A percentile compares a stretch with the other conserved stretches of the same genome.
Evolutionary conservation across 345 rosid genomes (phyloP).

Genomic region (Hirschfeldia incana): DNA sequence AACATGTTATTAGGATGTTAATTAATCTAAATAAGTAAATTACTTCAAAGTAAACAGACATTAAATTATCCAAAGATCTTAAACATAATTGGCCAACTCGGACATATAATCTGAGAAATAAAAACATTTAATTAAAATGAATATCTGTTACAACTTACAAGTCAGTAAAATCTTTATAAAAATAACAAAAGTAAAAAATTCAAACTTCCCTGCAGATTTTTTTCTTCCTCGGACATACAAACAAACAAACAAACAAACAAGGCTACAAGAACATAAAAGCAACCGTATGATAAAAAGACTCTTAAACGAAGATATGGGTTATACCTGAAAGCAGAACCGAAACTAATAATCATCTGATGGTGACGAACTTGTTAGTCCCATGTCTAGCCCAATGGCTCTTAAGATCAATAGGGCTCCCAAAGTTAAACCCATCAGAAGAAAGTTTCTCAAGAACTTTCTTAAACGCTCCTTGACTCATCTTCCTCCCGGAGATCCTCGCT

Average conservation of each 20-base stretch:
- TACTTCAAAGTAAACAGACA: not conserved
- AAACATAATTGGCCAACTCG: not conserved
- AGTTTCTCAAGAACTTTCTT: slow-evolving; percentile 96
- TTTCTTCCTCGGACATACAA: slow-evolving; percentile 18
- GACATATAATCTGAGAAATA: not conserved
- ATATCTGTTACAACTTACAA: slow-evolving; percentile 40
- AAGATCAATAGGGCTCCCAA: slow-evolving; percentile 82
- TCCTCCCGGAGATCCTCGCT: slow-evolving; percentile 95
- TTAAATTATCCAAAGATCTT: not conserved
- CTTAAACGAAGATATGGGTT: no score
- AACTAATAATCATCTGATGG: slow-evolving; percentile 68
- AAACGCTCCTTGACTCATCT: slow-evolving; percentile 98
- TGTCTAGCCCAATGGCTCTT: slow-evolving; percentile 97
- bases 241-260: slow-evolving; percentile 8
- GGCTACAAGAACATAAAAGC: slow-evolving; percentile 21
- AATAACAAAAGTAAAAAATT: slow-evolving; percentile 8
- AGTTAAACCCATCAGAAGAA: slow-evolving; percentile 87
- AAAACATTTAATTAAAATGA: slow-evolving; percentile 35
- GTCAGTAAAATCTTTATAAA: slow-evolving; percentile 34
- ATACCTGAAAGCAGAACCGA: no score
- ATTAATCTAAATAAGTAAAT: not conserved
- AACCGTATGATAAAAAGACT: slow-evolving; percentile 16
- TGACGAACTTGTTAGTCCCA: slow-evolving; percentile 98
- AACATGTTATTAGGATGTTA: not conserved
- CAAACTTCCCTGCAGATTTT: slow-evolving; percentile 16